These are phyloP conservation scores for Ganoderma leucocontextum DNA, from an alignment of 1,284 basidiomycete genomes.

Conservation along the genomic window DNA sequence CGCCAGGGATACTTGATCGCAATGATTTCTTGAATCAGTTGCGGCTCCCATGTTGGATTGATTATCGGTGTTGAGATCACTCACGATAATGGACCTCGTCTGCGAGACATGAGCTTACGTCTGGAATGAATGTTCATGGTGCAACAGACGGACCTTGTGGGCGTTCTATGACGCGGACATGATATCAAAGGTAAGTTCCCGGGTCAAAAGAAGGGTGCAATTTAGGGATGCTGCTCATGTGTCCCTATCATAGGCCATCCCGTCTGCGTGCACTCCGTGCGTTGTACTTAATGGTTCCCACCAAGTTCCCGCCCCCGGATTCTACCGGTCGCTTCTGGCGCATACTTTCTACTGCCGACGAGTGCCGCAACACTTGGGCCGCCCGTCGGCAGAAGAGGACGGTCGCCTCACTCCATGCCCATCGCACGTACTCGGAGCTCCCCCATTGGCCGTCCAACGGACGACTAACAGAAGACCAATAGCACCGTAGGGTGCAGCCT, in stretches of 20 bases:
- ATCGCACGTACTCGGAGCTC: background rate
- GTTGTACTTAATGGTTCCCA: slow-evolving; percentile 18
- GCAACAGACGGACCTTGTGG: background rate
- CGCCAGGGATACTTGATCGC: no score
- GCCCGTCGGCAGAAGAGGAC: background rate
- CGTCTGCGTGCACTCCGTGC: slow-evolving; percentile 9
- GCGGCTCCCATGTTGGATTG: background rate
- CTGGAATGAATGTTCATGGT: background rate
- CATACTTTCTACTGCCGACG: background rate
- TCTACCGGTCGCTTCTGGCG: slow-evolving; percentile 22
- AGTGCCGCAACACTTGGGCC: background rate
- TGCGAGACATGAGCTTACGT: slow-evolving; percentile 14
- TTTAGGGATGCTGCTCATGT: slow-evolving; percentile 21
- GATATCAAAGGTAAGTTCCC: slow-evolving; percentile 16
- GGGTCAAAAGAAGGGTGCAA: slow-evolving; percentile 12
- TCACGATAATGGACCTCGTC: background rate
- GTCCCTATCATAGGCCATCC: slow-evolving; percentile 25
- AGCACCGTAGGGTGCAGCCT: slow-evolving; percentile 7
- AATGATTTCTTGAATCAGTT: background rate
- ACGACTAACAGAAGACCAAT: background rate
- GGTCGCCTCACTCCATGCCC: background rate
- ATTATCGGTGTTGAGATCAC: slow-evolving; percentile 2
- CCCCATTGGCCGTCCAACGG: background rate
- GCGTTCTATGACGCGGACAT: slow-evolving; percentile 13
- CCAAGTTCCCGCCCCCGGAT: slow-evolving; percentile 24